Evolutionary conservation across 2,329 filamentous ascomycete genomes (phyloP), one percentile per base, ranked within the genome.

Genomic region (Botrytis deweyae): DNA sequence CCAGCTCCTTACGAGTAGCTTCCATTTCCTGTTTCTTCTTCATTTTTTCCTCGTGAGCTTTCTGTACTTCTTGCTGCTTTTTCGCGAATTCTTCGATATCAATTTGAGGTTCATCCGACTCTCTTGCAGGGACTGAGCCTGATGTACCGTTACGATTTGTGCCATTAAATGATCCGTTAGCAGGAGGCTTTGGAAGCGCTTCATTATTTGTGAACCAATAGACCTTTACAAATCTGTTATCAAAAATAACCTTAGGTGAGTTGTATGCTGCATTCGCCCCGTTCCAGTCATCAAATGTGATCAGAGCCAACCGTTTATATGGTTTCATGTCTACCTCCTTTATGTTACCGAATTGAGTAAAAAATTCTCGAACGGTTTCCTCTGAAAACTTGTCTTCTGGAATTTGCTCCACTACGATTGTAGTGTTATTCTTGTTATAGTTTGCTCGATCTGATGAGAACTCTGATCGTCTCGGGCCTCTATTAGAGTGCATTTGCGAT

Each of bases 141-240:
- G 75, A 69, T 5, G 78, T 46, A 3, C 78, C 80, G 44, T 83
- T 82, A 55, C 80, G 75, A 44, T 72, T 71, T 25, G 61, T 70
- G 38, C 80, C 81, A 64, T 82, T 82, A 16, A 78, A 73, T 14
- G 46, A n/a, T 25, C 81, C 80, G 25, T 78, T 81, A 65, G 72
- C 59, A 40, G 78, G 77, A 20, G 78, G 78, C 70, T 80, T 78
- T 40, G 80, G 80, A 44, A 81, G 69, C 14, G 80, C 78, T 25
- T 79, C 61, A 40, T 87, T 86, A 9, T 88, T 86, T 77, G 89
- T 91, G 80, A 89, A 87, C 93, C 93, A 95, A 78, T 91, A 94
- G 0, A 95, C 91, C 78, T 94, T 95, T 67, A 96, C 93, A 78
- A 96, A 96, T 18, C 93, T 87, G 78, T 95, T 96, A 78, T 95